Base-by-base conservation (phyloP, 768 basidiomycete species). In the Naganishia vishniacii region DNA sequence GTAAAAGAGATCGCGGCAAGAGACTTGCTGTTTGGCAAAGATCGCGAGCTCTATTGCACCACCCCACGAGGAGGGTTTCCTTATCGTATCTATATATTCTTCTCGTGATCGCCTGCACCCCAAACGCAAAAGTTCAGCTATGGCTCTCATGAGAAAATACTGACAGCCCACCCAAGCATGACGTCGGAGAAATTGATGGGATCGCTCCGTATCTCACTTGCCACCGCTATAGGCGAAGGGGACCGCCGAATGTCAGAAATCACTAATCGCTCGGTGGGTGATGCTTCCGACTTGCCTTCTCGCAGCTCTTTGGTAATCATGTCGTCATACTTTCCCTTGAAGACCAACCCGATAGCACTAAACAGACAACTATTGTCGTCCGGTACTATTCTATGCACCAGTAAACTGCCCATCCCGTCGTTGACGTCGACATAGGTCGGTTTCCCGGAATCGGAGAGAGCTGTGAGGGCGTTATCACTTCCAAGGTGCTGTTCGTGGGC, bases 321-420 rank as follows among this genome's bases (percentile, higher is more conserved):
- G 64, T 86, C 86, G n/a, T 81, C 77, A 13, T 87, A 85, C 63
- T 84, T 85, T 71, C 93, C 91, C 72, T 87, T 85, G 70, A 97
- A 93, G 1, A 94, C 80, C 44, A 94, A 79, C 16, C 88, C 89
- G 47, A 90, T 81, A 2, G 91, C 85, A 3, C 88, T 88, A 79
- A 97, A 98, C 31, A 98, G 80, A 76, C 94, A 98, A 1, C 91
- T 88, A 71, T 98, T 98, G 78, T 98, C 94, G 72, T 98, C 94
- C n/a, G 92, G 93, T 18, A 94, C 90, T 61, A 91, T 82, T 84
- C 88, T 67, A 40, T 67, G 48, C 34, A 67, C 37, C n/a, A 70
- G 51, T 42, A 45, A 70, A 25, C 73, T 72, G 9, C 67, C 72
- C 65, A 73, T 71, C 40, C 66, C 25, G 7, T 71, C 72, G 3